These are phyloP conservation scores for Xylaria castorea DNA, from an alignment of 495 filamentous ascomycete species.

Conservation along the genomic window DNA sequence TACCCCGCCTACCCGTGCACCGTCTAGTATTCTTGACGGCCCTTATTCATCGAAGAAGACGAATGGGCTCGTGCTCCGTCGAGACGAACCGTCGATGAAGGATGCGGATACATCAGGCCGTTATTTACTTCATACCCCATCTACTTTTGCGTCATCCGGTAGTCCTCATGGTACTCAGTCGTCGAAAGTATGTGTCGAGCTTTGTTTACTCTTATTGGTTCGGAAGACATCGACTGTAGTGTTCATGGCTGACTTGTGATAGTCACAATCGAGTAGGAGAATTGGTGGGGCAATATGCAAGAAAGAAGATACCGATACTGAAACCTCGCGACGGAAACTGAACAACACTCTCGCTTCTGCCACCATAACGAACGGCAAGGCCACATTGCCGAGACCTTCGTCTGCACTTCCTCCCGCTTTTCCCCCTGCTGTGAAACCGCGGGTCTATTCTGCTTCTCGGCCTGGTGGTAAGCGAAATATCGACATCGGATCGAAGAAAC, in stretches of 20 bases:
- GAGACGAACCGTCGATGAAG: neutral
- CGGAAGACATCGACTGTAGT: neutral
- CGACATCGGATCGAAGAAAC: neutral
- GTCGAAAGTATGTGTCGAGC: neutral
- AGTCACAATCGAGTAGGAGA: neutral
- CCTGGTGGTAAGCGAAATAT: neutral
- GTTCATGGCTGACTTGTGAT: neutral
- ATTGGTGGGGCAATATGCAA: neutral
- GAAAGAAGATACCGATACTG: neutral
- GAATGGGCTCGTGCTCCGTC: neutral
- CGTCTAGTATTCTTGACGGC: neutral
- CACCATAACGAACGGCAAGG: neutral
- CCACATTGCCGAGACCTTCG: neutral
- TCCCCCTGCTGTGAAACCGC: constrained; percentile 4
- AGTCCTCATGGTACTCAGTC: neutral
- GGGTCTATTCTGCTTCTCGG: neutral
- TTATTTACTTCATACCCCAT: neutral
- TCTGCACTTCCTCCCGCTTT: neutral
- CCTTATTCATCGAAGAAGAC: neutral
- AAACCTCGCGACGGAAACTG: neutral
- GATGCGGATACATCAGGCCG: neutral
- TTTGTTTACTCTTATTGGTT: neutral
- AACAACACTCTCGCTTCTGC: neutral
- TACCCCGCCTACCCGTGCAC: neutral
- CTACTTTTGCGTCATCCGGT: too few relatives aligned